Evolutionary conservation across 2,329 filamentous ascomycete species (phyloP).

Genomic region (Ceratocystis destructans): DNA sequence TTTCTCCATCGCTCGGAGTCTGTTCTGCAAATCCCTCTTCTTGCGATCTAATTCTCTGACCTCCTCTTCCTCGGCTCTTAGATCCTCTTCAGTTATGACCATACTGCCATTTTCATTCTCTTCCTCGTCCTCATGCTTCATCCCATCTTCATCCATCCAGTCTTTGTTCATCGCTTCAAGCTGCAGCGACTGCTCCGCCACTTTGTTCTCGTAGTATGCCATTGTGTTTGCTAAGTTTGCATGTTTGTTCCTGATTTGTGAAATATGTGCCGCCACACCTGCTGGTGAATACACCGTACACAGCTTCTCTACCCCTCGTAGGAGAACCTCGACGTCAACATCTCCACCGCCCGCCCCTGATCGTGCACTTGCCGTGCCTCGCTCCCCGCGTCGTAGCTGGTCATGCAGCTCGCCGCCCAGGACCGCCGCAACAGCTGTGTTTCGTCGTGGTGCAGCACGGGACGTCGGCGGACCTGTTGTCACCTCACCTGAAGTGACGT

Average conservation of each 20-base stretch:
- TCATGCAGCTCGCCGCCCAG: constrained; percentile 77
- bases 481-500: constrained; percentile 48
- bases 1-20: constrained; percentile 40
- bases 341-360: constrained; percentile 42
- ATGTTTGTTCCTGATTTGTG: constrained; percentile 56
- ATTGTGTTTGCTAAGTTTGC: constrained; percentile 59
- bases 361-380: constrained; percentile 25
- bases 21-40: constrained; percentile 42
- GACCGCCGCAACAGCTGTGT: constrained; percentile 80
- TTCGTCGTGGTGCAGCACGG: constrained; percentile 43
- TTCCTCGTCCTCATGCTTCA: constrained; percentile 38
- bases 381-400: constrained; percentile 49
- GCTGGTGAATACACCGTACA: constrained; percentile 75
- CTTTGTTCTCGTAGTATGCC: constrained; percentile 64
- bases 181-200: constrained; percentile 61
- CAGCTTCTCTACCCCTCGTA: constrained; percentile 79
- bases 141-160: constrained; percentile 38
- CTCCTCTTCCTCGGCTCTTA: constrained; percentile 55
- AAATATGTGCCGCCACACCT: constrained; percentile 65
- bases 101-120: constrained; percentile 32
- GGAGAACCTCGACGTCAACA: constrained; percentile 71
- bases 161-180: constrained; percentile 60
- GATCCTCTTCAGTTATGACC: constrained; percentile 52
- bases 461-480: constrained; percentile 41
- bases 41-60: constrained; percentile 41